A percentile compares a stretch with the other conserved stretches of the same genome.
phyloP scores from a whole-genome alignment of 1,284 basidiomycete species.

The Cryptococcus neoformans region DNA sequence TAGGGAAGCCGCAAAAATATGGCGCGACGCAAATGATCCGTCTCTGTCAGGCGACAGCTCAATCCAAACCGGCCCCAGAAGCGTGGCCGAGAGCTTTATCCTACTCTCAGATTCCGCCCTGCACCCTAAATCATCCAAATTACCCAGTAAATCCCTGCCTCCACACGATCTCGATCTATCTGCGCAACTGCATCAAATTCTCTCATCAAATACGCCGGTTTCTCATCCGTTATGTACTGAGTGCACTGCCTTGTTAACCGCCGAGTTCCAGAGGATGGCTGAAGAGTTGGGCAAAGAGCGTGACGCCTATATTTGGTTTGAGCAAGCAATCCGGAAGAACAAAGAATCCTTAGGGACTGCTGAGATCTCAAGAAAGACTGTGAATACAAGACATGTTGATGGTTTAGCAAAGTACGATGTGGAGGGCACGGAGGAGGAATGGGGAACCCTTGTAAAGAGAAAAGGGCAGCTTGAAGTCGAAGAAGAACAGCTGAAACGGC shows the following conservation, averaged over 20 bases:
- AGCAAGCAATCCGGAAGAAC: conserved; percentile 65
- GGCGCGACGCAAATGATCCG: conserved; percentile 61
- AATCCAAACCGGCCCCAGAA: background rate
- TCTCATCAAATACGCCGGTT: conserved; percentile 75
- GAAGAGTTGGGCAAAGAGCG: conserved; percentile 88
- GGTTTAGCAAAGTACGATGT: conserved; percentile 33
- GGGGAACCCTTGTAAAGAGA: conserved; percentile 59
- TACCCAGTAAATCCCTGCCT: conserved; percentile 52
- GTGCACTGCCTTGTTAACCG: conserved; percentile 80
- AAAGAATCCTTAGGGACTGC: conserved; percentile 7
- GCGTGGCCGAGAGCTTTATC: conserved; percentile 75
- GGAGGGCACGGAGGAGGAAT: conserved; percentile 38
- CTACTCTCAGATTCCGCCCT: conserved; percentile 75
- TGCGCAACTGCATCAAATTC: conserved; percentile 63
- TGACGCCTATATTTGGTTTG: conserved; percentile 89
- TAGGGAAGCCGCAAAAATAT: conserved; percentile 24
- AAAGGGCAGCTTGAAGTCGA: conserved; percentile 61
- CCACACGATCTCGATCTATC: conserved; percentile 56
- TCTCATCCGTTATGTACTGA: conserved; percentile 95
- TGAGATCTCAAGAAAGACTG: conserved; percentile 53
- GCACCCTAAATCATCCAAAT: conserved; percentile 48
- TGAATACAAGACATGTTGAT: conserved; percentile 53
- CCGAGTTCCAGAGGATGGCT: conserved; percentile 72
- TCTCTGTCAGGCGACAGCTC: conserved; percentile 42
- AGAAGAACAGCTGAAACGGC: conserved; percentile 54